Evolutionary conservation across 1,284 basidiomycete genomes (phyloP), one percentile per base, ranked within the genome.

Genomic region (Ustilago lituana): DNA sequence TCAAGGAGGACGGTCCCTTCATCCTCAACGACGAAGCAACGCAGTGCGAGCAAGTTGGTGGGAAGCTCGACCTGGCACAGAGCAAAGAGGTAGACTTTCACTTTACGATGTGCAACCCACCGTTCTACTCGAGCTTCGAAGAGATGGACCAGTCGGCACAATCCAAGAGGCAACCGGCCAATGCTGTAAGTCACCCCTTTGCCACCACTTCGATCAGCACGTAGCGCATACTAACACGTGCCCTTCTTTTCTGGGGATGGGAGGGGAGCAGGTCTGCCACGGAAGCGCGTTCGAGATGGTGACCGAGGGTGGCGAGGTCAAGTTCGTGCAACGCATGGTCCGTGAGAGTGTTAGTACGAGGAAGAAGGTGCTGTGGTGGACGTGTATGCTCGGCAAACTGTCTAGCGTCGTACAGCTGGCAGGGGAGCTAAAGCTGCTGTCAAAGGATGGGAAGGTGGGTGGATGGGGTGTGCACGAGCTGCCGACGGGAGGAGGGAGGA

Each of bases 31-130:
- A 29, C 7, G 20, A 17, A n/a, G n/a, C n/a, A n/a, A n/a, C n/a
- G n/a, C n/a, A n/a, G n/a, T n/a, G n/a, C n/a, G n/a, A n/a, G n/a
- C n/a, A n/a, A n/a, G n/a, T n/a, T n/a, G n/a, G n/a, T n/a, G n/a
- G n/a, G n/a, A n/a, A n/a, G n/a, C n/a, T 29, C 10, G 27, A 29
- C 12, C 35, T 48, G 4, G 22, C 22, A 8, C 14, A 1, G 14
- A 5, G 24, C 14, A 37, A 20, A 0, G 26, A 9, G 19, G 20
- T 12, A 31, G 22, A 12, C 32, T 64, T 56, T 23, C 31, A 72
- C 17, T 65, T 94, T 71, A 88, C 88, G 0, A 92, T 98, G 88
- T 97, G 94, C 83, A 98, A 98, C 79, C 95, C 95, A 0, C 94
- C 94, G 0, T 98, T 98, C 83, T 98, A 95, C 78, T 80, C 84